A percentile compares a stretch with the other conserved stretches of the same genome.
These are phyloP conservation scores for Cladophialophora chaetospira DNA, from an alignment of 2,329 filamentous ascomycete genomes.

Conservation along the genomic window DNA sequence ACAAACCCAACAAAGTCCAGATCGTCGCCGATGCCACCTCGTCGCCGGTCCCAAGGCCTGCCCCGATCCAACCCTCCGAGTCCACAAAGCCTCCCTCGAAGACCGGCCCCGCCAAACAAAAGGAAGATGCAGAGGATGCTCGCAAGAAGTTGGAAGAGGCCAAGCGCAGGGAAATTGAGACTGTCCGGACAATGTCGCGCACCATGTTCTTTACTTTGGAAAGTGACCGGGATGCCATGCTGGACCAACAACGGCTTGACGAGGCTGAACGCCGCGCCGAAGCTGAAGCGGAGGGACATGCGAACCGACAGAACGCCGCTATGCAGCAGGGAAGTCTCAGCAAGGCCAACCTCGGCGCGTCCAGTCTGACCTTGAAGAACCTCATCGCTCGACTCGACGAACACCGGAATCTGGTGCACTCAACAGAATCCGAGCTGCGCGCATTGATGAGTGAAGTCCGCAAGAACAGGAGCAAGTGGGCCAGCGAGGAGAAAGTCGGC, in stretches of 20 bases:
- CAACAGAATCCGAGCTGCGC: constrained; percentile 88
- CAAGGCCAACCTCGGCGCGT: constrained; percentile 91
- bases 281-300: constrained; percentile 78
- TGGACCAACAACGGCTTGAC: constrained; percentile 95
- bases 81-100: constrained; percentile 54
- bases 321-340: constrained; percentile 85
- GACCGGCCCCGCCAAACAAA: constrained; percentile 63
- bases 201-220: constrained; percentile 94
- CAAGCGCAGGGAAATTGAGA: constrained; percentile 85
- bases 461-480: constrained; percentile 98
- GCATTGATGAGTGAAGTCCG: constrained; percentile 95
- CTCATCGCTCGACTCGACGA: constrained; percentile 93
- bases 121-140: constrained; percentile 77
- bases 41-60: constrained; percentile 52
- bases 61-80: constrained; percentile 48
- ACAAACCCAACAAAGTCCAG: constrained; percentile 45
- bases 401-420: constrained; percentile 85
- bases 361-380: constrained; percentile 93
- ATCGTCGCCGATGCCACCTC: constrained; percentile 42
- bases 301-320: constrained; percentile 50
- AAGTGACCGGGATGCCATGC: constrained; percentile 92
- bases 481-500: constrained; percentile 93
- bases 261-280: constrained; percentile 96
- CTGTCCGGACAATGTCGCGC: constrained; percentile 86
- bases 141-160: constrained; percentile 91